Base-by-base conservation (phyloP, 768 basidiomycete genomes). In the Chalciporus pseudorubinellus region DNA sequence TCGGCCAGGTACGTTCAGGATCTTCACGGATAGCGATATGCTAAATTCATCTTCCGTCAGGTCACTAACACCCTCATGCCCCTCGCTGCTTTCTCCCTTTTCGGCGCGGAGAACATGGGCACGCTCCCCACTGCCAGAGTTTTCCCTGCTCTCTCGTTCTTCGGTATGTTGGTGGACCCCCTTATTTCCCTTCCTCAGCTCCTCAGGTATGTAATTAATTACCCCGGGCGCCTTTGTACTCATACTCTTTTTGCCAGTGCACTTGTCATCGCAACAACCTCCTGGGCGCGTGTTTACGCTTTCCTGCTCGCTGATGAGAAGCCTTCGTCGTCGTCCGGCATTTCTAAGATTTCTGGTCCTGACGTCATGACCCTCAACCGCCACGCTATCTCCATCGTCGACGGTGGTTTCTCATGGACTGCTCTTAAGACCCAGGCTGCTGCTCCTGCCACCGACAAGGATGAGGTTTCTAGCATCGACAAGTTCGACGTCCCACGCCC, bases 111-210 rank as follows among this genome's bases (percentile, higher is more conserved):
- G 51, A 55, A 63, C 43, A 63, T 68, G 61, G 63, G 63, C 20
- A 28, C 3, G 0, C 3, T 67, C 18, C 24, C 59, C 9, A 10
- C 59, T 28, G 52, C 59, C 12, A 66, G 59, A 38, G 46, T 67
- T 16, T 67, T 67, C 39, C 65, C 65, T 1, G 66, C 65, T 3
- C 55, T 67, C 39, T 65, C 64, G 14, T 68, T 68, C 61, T 68
- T 67, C 34, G 63, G 63, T 14, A 58, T 67, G 66, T 48, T 68
- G 34, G 66, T 67, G 34, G 66, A 67, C 20, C 66, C 66, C 28
- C 59, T 67, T 33, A 57, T 67, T 12, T 38, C 62, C 12, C 59
- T 67, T 42, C 66, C 66, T 10, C 66, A 68, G 52, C 54, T 64
- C 22, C 58, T 68, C 18, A 67, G 64, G 62, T 65, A 26, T 7